Evolutionary conservation across 306 rosid species (phyloP), one percentile per base, ranked within the genome.

Genomic region (Hippophae tibetana): DNA sequence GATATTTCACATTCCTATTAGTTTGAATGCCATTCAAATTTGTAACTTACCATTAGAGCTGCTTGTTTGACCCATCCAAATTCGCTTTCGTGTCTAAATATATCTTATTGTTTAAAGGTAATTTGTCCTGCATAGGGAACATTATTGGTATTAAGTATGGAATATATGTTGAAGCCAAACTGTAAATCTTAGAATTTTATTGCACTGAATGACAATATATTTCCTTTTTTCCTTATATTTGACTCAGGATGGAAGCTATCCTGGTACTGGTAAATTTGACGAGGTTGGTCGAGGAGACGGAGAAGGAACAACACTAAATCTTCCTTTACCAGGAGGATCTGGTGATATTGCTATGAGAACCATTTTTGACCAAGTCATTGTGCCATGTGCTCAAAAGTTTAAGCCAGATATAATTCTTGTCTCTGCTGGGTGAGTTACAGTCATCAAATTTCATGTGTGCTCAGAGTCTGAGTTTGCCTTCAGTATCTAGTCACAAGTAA

Each of bases 311-410:
- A 87, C 98, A 13, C 70, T 87, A 55, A 90, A 90, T 64, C 81
- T 90, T 70, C 98, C 98, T 57, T 82, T 87, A 54, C 98, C 96
- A 10, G 98, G 92, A 69, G 98, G 98, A 56, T 85, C 96, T 27
- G 98, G 98, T 53, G 98, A 85, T 75, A 46, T 67, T 69, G 67
- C 95, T 52, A 71, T 90, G 75, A 85, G 85, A 78, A 69, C 79
- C 23, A 87, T 85, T 72, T 83, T 90, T 47, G 93, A 87, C 58
- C 96, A 90, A 76, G 89, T 90, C 10, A 67, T 90, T 72, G 96
- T 61, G 64, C 98, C 96, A 12, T 78, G 87, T 72, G 95, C 89
- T 58, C 96, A 87, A 59, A 85, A 84, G 55, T 90, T 90, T 77
- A 81, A 83, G 75, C 98, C 96, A 8, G 96, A 90, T 64, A 85